These are phyloP conservation scores for Cryptococcus amylolentus DNA, from an alignment of 1,284 basidiomycete genomes.

Conservation along the genomic window DNA sequence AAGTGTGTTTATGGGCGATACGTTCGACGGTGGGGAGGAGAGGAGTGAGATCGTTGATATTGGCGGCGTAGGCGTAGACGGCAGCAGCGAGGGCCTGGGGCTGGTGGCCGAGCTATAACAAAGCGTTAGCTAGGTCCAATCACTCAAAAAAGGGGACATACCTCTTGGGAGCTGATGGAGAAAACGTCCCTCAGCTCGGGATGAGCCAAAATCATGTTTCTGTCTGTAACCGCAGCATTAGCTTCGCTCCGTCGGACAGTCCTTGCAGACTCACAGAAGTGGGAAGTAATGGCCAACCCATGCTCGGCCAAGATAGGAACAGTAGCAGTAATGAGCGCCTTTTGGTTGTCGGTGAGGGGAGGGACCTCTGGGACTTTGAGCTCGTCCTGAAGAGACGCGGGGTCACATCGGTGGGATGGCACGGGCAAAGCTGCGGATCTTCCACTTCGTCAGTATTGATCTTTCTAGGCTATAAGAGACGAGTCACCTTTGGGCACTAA, in stretches of 20 bases:
- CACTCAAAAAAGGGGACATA: neutral
- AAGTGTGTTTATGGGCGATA: conserved; percentile 40
- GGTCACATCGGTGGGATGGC: conserved; percentile 8
- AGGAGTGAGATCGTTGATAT: conserved; percentile 39
- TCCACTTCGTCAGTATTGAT: neutral
- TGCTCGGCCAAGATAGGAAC: conserved; percentile 35
- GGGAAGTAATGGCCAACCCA: conserved; percentile 33
- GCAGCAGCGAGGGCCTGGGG: conserved; percentile 34
- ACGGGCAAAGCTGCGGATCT: conserved; percentile 9
- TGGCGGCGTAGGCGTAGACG: conserved; percentile 37
- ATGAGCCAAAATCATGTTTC: conserved; percentile 33
- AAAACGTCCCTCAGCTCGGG: conserved; percentile 34
- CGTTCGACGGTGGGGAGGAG: conserved; percentile 34
- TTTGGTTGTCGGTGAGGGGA: conserved; percentile 29
- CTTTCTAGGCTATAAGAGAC: neutral
- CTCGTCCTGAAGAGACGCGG: conserved; percentile 6
- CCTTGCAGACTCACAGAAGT: conserved; percentile 24
- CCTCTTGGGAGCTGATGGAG: conserved; percentile 27
- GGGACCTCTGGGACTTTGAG: conserved; percentile 11
- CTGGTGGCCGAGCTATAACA: conserved; percentile 22
- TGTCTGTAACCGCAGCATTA: conserved; percentile 11
- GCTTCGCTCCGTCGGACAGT: neutral
- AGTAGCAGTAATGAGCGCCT: conserved; percentile 33
- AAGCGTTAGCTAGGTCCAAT: neutral
- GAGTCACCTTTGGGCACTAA: conserved; percentile 5